A percentile compares a stretch with the other conserved stretches of the same genome.
phyloP scores from a whole-genome alignment of 1,139 yeast genomes.

The Taphrina flavorubra region DNA sequence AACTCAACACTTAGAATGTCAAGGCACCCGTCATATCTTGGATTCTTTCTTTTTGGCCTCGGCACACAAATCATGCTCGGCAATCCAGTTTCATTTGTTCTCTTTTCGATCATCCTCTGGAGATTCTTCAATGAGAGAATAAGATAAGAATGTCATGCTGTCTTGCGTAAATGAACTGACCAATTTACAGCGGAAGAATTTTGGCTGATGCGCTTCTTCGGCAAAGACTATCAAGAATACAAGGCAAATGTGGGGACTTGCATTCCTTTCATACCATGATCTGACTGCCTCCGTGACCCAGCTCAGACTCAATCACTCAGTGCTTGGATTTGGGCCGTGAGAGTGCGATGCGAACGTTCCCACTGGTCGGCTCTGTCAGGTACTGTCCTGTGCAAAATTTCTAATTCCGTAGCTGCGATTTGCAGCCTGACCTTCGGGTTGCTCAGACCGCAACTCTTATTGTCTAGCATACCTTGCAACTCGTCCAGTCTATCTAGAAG shows the following conservation, averaged over 20 bases:
- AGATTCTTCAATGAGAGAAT: constrained; percentile 74
- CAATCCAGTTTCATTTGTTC: constrained; percentile 63
- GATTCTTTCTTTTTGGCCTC: constrained; percentile 91
- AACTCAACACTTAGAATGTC: constrained; percentile 9
- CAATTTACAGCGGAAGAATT: constrained; percentile 33
- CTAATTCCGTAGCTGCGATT: not conserved
- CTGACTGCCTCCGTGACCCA: too few species aligned
- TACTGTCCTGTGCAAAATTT: not conserved
- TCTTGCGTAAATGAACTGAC: not conserved
- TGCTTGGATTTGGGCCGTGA: not conserved
- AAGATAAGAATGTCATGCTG: constrained; percentile 65
- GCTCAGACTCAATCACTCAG: not conserved
- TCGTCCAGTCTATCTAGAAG: constrained; percentile 9
- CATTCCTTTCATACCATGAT: constrained; percentile 64
- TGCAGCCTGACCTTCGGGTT: not conserved
- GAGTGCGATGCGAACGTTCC: constrained; percentile 3
- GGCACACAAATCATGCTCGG: constrained; percentile 77
- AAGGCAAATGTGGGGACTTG: constrained; percentile 59
- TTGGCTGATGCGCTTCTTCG: constrained; percentile 62
- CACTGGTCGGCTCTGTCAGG: constrained; percentile 8
- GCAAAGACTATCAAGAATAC: constrained; percentile 65
- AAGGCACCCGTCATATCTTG: constrained; percentile 91
- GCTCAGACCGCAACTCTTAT: too few species aligned
- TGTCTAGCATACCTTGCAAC: not conserved
- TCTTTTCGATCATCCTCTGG: constrained; percentile 62